A percentile compares a stretch with the other conserved stretches of the same genome.
phyloP scores from a whole-genome alignment of 768 basidiomycete genomes.

The Calocera viscosa region DNA sequence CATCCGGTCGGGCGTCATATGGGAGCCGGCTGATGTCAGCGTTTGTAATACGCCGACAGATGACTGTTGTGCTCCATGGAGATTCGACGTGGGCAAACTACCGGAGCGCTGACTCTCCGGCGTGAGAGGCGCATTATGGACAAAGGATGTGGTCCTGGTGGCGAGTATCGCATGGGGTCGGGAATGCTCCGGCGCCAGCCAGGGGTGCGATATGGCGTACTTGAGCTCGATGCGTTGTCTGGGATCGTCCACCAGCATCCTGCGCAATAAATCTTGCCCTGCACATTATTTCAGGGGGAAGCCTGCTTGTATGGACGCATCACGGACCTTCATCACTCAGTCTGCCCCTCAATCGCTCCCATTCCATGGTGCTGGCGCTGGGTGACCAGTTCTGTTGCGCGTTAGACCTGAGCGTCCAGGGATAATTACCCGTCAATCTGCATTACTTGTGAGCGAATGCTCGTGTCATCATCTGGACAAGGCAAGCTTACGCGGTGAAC shows the following conservation, averaged over 20 bases:
- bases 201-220: not conserved
- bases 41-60: too few species aligned
- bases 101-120: not conserved
- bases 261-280: not conserved
- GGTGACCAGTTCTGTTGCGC: not conserved
- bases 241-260: not conserved
- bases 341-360: not conserved
- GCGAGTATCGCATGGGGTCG: not conserved
- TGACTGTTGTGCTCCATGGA: too few species aligned
- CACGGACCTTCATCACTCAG: not conserved
- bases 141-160: not conserved
- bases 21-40: not conserved
- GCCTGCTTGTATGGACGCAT: not conserved
- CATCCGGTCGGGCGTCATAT: not conserved
- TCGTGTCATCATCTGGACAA: too few species aligned
- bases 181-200: not conserved
- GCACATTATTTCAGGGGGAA: not conserved
- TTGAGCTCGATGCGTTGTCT: not conserved
- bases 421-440: not conserved
- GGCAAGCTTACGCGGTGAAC: slow-evolving; percentile 59
- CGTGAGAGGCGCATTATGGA: not conserved
- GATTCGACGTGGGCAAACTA: not conserved
- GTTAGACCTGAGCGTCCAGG: not conserved
- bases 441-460: not conserved
- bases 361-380: not conserved